A percentile compares a stretch with the other conserved stretches of the same genome.
Conservation (phyloP, 306 rosid genomes). For the Malus asiatica region DNA sequence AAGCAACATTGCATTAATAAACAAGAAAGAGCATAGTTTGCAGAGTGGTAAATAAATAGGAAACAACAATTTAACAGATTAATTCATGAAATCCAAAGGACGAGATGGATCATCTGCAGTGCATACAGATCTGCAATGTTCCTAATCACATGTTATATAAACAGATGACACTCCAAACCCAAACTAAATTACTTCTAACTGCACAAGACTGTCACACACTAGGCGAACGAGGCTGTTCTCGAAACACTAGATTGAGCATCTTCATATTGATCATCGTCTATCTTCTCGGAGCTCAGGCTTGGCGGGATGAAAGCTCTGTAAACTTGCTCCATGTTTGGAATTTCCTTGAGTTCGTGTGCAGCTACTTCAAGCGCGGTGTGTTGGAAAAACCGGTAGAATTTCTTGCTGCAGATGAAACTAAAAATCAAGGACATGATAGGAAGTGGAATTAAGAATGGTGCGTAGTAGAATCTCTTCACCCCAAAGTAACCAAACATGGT, state of each 20-base stretch:
- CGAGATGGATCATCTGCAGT: not conserved
- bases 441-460: conserved; percentile 52
- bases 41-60: not conserved
- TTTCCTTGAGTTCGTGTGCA: conserved; percentile 36
- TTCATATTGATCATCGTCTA: conserved; percentile 54
- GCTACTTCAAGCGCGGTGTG: conserved; percentile 58
- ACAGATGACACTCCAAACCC: not conserved
- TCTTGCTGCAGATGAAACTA: conserved; percentile 41
- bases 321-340: conserved; percentile 63
- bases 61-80: not conserved
- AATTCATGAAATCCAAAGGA: not conserved
- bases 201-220: not conserved
- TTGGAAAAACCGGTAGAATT: conserved; percentile 57
- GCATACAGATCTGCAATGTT: not conserved
- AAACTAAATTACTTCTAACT: not conserved
- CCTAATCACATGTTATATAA: conserved; percentile 2
- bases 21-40: not conserved
- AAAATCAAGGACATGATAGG: conserved; percentile 52
- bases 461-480: conserved; percentile 42
- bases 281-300: conserved; percentile 67
- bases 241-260: conserved; percentile 73
- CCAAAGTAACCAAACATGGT: conserved; percentile 81
- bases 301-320: conserved; percentile 62
- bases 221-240: conserved; percentile 43
- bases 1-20: not conserved